Evolutionary conservation across 169 alveolate genomes (phyloP).

Genomic region (Eimeria sp.): DNA sequence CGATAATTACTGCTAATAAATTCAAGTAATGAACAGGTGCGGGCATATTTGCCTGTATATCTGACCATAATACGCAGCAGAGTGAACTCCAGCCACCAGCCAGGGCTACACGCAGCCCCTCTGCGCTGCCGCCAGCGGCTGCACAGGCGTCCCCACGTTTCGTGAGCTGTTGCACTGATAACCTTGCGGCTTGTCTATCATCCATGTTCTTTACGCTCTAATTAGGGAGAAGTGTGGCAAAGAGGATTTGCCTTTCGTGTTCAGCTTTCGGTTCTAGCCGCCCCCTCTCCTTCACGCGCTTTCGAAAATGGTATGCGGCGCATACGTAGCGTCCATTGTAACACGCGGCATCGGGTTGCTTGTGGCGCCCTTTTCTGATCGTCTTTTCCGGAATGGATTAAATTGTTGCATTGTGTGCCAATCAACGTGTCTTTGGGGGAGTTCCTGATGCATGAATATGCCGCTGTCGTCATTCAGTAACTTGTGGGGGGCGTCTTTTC

Average conservation of each 20-base stretch:
- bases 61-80: neutral
- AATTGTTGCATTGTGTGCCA: neutral
- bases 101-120: conserved; percentile 59
- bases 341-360: conserved; percentile 6
- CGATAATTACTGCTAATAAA: neutral
- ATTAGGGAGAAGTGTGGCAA: conserved; percentile 40
- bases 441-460: neutral
- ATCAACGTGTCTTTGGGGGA: neutral
- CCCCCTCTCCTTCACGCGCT: conserved; percentile 56
- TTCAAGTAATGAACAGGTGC: neutral
- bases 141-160: conserved; percentile 75
- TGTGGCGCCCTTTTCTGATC: neutral
- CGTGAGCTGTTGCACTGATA: conserved; percentile 24
- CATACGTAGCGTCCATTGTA: neutral
- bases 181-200: conserved; percentile 15
- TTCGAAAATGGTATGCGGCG: conserved; percentile 78
- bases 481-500: conserved; percentile 30
- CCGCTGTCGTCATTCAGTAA: neutral
- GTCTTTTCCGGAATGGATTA: neutral
- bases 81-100: conserved; percentile 10
- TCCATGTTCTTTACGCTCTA: neutral
- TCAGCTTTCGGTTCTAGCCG: conserved; percentile 59
- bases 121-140: conserved; percentile 73
- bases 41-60: neutral
- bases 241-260: conserved; percentile 21